A percentile compares a stretch with the other conserved stretches of the same genome.
Conservation (phyloP, 805 yeast species). For the Brettanomyces naardenensis region DNA sequence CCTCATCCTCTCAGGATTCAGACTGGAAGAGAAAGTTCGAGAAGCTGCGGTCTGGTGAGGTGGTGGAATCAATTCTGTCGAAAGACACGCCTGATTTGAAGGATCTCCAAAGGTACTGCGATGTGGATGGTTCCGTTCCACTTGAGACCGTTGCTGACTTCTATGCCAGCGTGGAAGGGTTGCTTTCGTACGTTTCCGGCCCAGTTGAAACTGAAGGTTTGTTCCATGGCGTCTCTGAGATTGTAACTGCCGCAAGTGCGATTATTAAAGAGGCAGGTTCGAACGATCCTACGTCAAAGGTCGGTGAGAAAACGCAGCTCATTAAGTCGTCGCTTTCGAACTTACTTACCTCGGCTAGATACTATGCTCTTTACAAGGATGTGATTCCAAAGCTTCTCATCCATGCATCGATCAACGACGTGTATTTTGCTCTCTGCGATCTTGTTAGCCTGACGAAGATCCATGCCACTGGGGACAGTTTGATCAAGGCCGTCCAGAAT, state of each 20-base stretch:
- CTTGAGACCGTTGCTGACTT: conserved; percentile 35
- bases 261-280: conserved; percentile 27
- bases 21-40: conserved; percentile 46
- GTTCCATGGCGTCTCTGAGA: conserved; percentile 43
- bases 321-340: conserved; percentile 66
- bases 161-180: conserved; percentile 40
- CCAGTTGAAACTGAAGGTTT: conserved; percentile 30
- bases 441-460: conserved; percentile 47
- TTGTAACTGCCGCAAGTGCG: conserved; percentile 37
- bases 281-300: conserved; percentile 16
- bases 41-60: conserved; percentile 30
- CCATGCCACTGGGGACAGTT: conserved; percentile 8
- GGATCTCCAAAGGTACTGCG: conserved; percentile 5
- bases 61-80: conserved; percentile 8
- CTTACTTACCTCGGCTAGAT: conserved; percentile 69
- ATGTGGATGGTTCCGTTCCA: conserved; percentile 37
- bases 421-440: conserved; percentile 59
- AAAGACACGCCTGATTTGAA: conserved; percentile 3
- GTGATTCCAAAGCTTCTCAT: conserved; percentile 63
- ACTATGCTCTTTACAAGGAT: conserved; percentile 55
- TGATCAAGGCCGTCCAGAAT: neutral
- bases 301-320: conserved; percentile 27
- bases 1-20: conserved; percentile 10
- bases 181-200: conserved; percentile 25
- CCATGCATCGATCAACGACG: conserved; percentile 69